Evolutionary conservation across 495 filamentous ascomycete species (phyloP).

Genomic region (Penicillium samsonianum): DNA sequence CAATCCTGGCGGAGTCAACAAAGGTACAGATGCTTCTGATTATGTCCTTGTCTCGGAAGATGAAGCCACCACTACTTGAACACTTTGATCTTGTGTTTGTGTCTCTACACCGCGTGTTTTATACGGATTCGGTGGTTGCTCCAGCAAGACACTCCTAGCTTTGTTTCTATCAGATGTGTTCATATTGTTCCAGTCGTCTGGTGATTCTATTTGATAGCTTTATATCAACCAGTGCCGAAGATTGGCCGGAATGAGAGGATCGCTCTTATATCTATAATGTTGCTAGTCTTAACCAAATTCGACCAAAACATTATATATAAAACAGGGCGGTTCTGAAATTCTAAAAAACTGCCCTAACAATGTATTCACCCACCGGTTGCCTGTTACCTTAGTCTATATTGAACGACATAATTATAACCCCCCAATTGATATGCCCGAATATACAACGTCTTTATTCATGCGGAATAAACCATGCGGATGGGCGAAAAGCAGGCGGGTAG

Average conservation of each 20-base stretch:
- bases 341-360: background rate
- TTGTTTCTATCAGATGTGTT: background rate
- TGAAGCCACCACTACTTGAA: background rate
- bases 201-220: background rate
- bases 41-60: slow-evolving; percentile 4
- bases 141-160: background rate
- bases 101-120: background rate
- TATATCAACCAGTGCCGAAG: background rate
- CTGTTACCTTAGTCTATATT: background rate
- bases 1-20: background rate
- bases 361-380: background rate
- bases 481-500: background rate
- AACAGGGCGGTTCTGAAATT: background rate
- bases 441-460: background rate
- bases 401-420: background rate
- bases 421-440: background rate
- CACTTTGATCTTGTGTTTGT: background rate
- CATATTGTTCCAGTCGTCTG: too few species aligned
- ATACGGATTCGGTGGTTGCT: background rate
- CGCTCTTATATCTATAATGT: too few species aligned
- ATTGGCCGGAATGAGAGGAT: background rate
- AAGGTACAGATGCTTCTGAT: background rate
- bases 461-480: background rate
- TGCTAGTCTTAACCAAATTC: background rate
- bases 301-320: background rate